Percentiles rank a stretch among this genome's conserved stretches.
These are phyloP conservation scores for Neoconidiobolus thromboides DNA, from an alignment of 371 early-diverging fungal species.

Conservation along the genomic window DNA sequence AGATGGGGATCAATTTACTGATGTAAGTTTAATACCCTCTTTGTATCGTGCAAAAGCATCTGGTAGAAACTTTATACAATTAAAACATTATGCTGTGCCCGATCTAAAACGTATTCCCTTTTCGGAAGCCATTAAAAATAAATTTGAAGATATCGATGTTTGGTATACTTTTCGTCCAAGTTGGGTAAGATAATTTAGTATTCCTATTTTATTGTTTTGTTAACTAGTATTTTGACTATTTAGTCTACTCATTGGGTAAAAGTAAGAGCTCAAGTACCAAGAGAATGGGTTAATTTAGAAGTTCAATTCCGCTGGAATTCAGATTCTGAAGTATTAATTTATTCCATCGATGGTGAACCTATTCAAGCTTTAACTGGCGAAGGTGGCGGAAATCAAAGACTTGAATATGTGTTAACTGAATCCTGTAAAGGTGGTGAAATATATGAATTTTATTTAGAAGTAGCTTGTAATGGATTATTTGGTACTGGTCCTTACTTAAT, in stretches of 20 bases:
- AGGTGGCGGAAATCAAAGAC: constrained; percentile 34
- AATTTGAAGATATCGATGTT: constrained; percentile 32
- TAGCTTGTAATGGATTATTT: constrained; percentile 87
- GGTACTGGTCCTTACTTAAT: constrained; percentile 33
- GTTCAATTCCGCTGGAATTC: constrained; percentile 71
- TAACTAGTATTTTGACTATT: not conserved
- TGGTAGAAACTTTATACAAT: constrained; percentile 16
- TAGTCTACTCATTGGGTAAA: constrained; percentile 87
- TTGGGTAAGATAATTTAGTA: constrained; percentile 34
- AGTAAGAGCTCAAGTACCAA: constrained; percentile 39
- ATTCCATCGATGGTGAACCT: constrained; percentile 60
- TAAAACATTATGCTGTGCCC: constrained; percentile 57
- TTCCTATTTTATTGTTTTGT: not conserved
- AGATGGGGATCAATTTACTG: constrained; percentile 23
- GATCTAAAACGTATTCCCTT: constrained; percentile 63
- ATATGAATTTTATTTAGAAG: constrained; percentile 61
- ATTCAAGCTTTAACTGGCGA: constrained; percentile 83
- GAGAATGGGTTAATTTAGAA: constrained; percentile 32
- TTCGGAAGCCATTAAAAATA: constrained; percentile 52
- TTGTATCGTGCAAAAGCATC: constrained; percentile 15
- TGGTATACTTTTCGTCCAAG: constrained; percentile 72
- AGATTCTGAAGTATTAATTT: constrained; percentile 72
- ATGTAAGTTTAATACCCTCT: constrained; percentile 31
- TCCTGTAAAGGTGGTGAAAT: constrained; percentile 37
- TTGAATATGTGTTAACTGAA: constrained; percentile 49